Evolutionary conservation across 192 early-diverging fungal species (phyloP).

Genomic region (Tieghemiomyces parasiticus): DNA sequence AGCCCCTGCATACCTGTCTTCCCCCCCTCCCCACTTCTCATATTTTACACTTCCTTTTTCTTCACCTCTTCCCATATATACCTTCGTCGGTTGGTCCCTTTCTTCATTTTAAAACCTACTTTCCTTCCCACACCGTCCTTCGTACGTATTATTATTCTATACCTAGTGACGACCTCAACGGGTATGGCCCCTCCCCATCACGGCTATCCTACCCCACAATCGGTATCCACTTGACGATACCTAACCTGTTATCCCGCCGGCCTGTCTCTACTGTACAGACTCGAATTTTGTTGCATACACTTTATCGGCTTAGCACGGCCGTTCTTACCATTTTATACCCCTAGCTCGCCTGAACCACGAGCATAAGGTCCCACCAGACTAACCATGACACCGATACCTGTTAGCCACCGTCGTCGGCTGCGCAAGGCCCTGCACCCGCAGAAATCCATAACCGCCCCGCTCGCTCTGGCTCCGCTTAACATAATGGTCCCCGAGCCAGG

Average conservation of each 20-base stretch:
- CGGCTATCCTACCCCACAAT: not conserved
- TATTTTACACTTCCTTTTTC: not conserved
- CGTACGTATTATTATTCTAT: not conserved
- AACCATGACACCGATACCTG: not conserved
- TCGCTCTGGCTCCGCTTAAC: not conserved
- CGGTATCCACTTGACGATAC: not conserved
- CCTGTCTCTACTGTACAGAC: not conserved
- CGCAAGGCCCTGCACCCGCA: constrained; percentile 5
- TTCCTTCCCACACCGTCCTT: not conserved
- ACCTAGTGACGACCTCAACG: not conserved
- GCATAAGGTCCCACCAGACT: not conserved
- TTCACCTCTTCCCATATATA: not conserved
- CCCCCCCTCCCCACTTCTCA: not conserved
- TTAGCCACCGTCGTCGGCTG: not conserved
- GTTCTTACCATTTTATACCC: not conserved
- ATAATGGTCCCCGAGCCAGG: not conserved
- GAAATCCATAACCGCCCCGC: not conserved
- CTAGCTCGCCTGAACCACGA: not conserved
- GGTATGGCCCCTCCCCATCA: not conserved
- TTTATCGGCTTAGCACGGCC: not conserved
- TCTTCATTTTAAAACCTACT: not conserved
- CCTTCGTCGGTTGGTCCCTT: not conserved
- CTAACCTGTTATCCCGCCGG: not conserved
- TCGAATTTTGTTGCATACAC: not conserved
- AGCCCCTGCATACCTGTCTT: no score